Evolutionary conservation across 2,329 filamentous ascomycete species (phyloP).

Genomic region (Hypoxylon sp.): DNA sequence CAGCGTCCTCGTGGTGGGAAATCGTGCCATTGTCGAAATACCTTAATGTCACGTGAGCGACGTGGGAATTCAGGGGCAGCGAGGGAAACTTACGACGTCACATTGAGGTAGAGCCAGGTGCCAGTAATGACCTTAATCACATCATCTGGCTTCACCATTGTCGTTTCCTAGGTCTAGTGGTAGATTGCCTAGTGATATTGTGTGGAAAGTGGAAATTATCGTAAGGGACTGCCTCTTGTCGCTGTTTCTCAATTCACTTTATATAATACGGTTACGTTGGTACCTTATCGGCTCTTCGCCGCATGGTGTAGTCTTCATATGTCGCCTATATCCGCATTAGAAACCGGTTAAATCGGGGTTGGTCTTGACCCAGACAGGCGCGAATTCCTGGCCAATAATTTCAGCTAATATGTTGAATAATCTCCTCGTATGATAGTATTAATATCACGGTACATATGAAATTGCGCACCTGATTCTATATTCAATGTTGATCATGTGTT

Average conservation of each 20-base stretch:
- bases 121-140: constrained; percentile 42
- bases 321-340: constrained; percentile 3
- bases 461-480: not conserved
- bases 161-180: not conserved
- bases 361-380: constrained; percentile 12
- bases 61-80: not conserved
- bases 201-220: not conserved
- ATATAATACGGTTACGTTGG: constrained; percentile 13
- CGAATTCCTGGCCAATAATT: constrained; percentile 14
- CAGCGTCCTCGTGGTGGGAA: constrained; percentile 12
- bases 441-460: constrained; percentile 16
- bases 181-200: not conserved
- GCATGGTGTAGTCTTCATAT: constrained; percentile 9
- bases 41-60: constrained; percentile 16
- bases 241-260: not conserved
- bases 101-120: constrained; percentile 42
- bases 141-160: constrained; percentile 34
- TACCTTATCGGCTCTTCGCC: constrained; percentile 10
- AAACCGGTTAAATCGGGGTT: constrained; percentile 36
- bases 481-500: constrained; percentile 6
- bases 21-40: constrained; percentile 40
- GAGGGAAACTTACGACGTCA: constrained; percentile 31
- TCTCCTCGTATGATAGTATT: constrained; percentile 2
- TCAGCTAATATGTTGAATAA: constrained; percentile 12
- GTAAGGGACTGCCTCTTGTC: not conserved